Percentiles rank a stretch among this genome's conserved stretches.
Conservation (phyloP, 2,329 filamentous ascomycete species). For the Macrophomina phaseolina region DNA sequence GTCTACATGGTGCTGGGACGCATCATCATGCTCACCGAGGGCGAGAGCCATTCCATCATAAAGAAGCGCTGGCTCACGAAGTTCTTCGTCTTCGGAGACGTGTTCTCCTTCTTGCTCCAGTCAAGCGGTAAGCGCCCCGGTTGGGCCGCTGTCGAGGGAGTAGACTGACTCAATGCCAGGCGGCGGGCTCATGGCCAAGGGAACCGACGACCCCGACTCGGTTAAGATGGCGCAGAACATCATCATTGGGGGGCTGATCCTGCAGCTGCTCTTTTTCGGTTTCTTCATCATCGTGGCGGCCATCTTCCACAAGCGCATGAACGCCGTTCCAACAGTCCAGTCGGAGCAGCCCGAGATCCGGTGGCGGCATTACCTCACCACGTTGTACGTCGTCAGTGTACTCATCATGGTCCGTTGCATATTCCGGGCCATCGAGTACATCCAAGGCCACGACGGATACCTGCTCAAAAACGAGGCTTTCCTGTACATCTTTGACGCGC, state of each 20-base stretch:
- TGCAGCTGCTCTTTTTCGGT: slow-evolving; percentile 43
- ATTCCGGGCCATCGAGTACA: slow-evolving; percentile 58
- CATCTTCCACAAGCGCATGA: slow-evolving; percentile 37
- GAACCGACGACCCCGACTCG: neutral
- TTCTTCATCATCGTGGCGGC: slow-evolving; percentile 39
- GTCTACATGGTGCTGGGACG: slow-evolving; percentile 53
- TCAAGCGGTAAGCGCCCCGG: slow-evolving; percentile 27
- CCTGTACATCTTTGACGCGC: slow-evolving; percentile 56
- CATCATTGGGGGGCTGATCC: slow-evolving; percentile 37
- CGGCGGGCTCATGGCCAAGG: slow-evolving; percentile 17
- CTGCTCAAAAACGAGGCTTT: slow-evolving; percentile 53
- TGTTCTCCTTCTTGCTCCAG: slow-evolving; percentile 51
- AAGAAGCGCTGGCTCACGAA: slow-evolving; percentile 46
- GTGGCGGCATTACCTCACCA: slow-evolving; percentile 44
- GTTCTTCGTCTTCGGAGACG: slow-evolving; percentile 51
- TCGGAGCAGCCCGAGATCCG: slow-evolving; percentile 30
- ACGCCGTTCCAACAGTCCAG: neutral
- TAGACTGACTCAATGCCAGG: neutral
- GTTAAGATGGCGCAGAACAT: slow-evolving; percentile 12
- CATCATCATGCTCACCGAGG: slow-evolving; percentile 44
- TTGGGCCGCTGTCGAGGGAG: neutral
- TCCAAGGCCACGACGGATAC: slow-evolving; percentile 51
- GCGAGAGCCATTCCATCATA: slow-evolving; percentile 44
- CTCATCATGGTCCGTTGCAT: slow-evolving; percentile 57
- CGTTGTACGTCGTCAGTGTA: slow-evolving; percentile 51